Percentiles rank a stretch among this genome's conserved stretches.
phyloP scores from a whole-genome alignment of 2,329 filamentous ascomycete species.

The Plectosphaerella cucumerina region DNA sequence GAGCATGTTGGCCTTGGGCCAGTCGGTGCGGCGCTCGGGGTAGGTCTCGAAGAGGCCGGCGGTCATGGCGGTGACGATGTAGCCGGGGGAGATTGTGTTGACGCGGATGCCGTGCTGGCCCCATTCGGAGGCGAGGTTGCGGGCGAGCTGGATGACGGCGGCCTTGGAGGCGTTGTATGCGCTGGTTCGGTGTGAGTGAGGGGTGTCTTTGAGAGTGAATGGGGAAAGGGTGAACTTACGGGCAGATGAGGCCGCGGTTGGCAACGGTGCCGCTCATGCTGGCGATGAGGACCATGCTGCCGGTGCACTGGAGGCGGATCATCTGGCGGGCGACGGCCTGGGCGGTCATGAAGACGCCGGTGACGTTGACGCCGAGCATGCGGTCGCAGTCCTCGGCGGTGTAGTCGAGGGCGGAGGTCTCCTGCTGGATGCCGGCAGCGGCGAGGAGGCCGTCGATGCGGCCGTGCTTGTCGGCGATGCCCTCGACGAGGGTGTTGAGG shows the following conservation, averaged over 20 bases:
- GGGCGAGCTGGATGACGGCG: slow-evolving; percentile 45
- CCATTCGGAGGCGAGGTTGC: slow-evolving; percentile 50
- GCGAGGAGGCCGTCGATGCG: slow-evolving; percentile 76
- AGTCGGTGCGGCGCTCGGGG: slow-evolving; percentile 63
- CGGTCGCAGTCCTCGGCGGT: slow-evolving; percentile 68
- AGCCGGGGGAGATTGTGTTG: slow-evolving; percentile 77
- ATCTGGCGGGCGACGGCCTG: slow-evolving; percentile 82
- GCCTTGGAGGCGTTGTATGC: slow-evolving; percentile 52
- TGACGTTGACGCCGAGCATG: slow-evolving; percentile 82
- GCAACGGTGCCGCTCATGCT: slow-evolving; percentile 67
- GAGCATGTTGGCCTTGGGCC: slow-evolving; percentile 85
- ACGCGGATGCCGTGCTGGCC: slow-evolving; percentile 57
- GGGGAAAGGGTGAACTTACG: slow-evolving; percentile 41
- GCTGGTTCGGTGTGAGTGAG: background rate
- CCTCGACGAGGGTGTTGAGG: slow-evolving; percentile 63
- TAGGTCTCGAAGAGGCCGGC: slow-evolving; percentile 71
- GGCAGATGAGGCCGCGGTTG: slow-evolving; percentile 55
- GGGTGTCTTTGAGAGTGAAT: background rate
- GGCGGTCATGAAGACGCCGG: slow-evolving; percentile 80
- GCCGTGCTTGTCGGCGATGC: slow-evolving; percentile 66
- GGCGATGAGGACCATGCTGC: slow-evolving; percentile 64
- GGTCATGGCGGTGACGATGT: slow-evolving; percentile 81
- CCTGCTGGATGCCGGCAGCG: slow-evolving; percentile 71
- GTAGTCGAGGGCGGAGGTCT: slow-evolving; percentile 79
- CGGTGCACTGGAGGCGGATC: slow-evolving; percentile 47